phyloP scores from a whole-genome alignment of 148 eudicot species.

The Pouteria glomerata region DNA sequence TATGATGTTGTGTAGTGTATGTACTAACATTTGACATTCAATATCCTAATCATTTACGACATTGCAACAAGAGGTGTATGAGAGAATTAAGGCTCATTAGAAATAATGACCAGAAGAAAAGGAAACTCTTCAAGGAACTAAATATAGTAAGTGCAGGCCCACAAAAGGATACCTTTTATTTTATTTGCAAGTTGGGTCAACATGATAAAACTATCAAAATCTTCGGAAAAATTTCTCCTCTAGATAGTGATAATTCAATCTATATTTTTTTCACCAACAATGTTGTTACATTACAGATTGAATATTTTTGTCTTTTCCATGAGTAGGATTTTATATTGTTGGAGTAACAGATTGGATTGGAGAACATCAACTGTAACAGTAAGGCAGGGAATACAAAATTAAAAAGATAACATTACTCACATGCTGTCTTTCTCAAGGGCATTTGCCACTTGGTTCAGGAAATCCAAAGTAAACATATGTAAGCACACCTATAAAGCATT shows the following conservation, averaged over 20 bases:
- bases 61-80: too few relatives aligned
- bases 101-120: too few relatives aligned
- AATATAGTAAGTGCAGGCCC: too few relatives aligned
- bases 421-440: constrained; percentile 96
- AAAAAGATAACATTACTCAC: constrained; percentile 45
- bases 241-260: neutral
- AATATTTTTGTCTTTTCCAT: neutral
- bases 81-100: too few relatives aligned
- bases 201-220: too few relatives aligned
- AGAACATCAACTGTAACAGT: neutral
- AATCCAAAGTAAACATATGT: constrained; percentile 97
- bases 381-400: neutral
- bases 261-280: neutral
- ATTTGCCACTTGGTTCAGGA: constrained; percentile 90
- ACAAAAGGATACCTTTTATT: too few relatives aligned
- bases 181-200: too few relatives aligned
- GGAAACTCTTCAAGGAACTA: neutral
- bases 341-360: neutral
- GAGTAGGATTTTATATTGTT: too few relatives aligned
- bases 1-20: too few relatives aligned
- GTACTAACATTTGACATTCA: too few relatives aligned
- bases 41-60: too few relatives aligned
- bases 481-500: constrained; percentile 78
- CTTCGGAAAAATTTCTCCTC: neutral
- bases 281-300: neutral